Base-by-base conservation (phyloP, 2,329 filamentous ascomycete species). In the Sporothrix schenckii region DNA sequence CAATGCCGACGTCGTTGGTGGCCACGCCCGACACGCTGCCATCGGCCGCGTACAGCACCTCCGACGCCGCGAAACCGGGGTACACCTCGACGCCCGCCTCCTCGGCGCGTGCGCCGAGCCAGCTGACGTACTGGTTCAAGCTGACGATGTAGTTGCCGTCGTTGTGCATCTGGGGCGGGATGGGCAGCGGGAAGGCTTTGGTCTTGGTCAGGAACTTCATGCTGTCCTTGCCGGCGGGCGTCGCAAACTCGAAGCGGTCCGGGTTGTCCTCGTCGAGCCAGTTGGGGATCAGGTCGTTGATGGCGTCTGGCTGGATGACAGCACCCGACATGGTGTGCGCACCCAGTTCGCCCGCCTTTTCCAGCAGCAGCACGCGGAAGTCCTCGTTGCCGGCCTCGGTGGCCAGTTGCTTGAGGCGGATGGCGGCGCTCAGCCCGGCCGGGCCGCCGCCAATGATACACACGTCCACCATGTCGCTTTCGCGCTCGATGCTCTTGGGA, bases 111-210 rank as follows among this genome's bases (percentile, higher is more conserved):
- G 98, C 95, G 65, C 92, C 94, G 2, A 99, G 85, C 95, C 95
- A 99, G 81, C 94, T 96, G 70, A 92, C 91, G 77, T 99, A 91
- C 80, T 98, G 92, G 80, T 96, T 98, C 77, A 99, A 82, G 77
- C 92, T 97, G 77, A 99, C 89, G 75, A 99, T 99, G 80, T 96
- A 98, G 82, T 99, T 99, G 75, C 95, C 95, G 77, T 97, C 88
- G 79, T 99, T 99, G 83, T 94, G 89, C 95, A 99, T 99, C 83
- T 98, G 95, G 44, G 95, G 95, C 58, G 95, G 95, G 14, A 90
- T 89, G 0, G 94, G 95, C 68, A 98, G 84, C 6, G 93, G 92
- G 70, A 97, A 88, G 0, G 93, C 84, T 72, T 84, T 84, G 69
- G 85, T 91, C 82, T 94, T 91, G 61, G 94, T 98, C 72, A 99